Evolutionary conservation across 331 rosid species (phyloP), one percentile per base, ranked within the genome.

Genomic region (Pyracantha coccinea): DNA sequence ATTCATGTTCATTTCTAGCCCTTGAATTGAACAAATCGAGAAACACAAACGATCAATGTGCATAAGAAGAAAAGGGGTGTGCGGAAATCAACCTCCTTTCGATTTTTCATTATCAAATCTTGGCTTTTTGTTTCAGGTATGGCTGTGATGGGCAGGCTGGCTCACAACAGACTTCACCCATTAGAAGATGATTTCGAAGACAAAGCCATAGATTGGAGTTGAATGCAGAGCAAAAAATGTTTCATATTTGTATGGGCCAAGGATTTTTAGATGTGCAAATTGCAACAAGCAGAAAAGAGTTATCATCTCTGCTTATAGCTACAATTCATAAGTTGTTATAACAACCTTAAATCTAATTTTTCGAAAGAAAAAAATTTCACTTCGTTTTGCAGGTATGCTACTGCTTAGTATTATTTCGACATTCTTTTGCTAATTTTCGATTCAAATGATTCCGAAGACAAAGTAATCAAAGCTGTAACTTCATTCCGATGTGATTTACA

Each of bases 91-190:
- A 12, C n/a, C 23, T 6, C 25, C 20, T 27, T 19, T 29, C 20
- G 24, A 19, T 55, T 4, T 54, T 33, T 19, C 29, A 3, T 54
- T n/a, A 8, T 33, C 35, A 27, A 13, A 60, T 35, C 45, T 19
- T 31, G 59, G n/a, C 58, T 68, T 75, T 74, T 68, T 63, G 52
- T 60, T 69, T 53, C 89, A 91, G 94, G 98, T 77, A 86, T 93
- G 69, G 93, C 92, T 74, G 80, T 89, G 88, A 87, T 93, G 94
- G 81, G 93, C 81, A 87, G 81, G 85, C 82, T 91, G 60, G 79
- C 89, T 61, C 85, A 81, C 60, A 88, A 77, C 85, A 89, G 89
- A 77, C 78, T 78, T 79, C 85, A 77, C 20, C 84, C 82, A 13
- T 57, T 83, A 65, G 92, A 89, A 66, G 82, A 64, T 50, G 85